Conservation (phyloP, 441 rosid species). For the Croton laevigatus region DNA sequence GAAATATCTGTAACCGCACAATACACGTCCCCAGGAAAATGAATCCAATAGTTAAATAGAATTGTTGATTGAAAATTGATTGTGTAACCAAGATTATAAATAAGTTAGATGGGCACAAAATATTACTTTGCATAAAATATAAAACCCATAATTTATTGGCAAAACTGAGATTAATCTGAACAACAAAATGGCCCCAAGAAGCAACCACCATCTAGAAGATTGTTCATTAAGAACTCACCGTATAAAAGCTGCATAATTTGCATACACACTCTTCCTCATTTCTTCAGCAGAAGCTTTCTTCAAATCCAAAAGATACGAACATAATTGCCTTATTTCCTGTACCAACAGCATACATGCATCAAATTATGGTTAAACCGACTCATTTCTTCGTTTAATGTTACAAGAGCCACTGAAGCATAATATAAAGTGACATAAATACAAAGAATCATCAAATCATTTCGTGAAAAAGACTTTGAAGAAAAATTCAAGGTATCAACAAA, state of each 20-base stretch:
- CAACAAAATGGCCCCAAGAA: not conserved
- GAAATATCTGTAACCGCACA: too few relatives aligned
- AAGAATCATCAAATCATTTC: not conserved
- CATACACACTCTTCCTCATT: slow-evolving; percentile 98
- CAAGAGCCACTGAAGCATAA: too few relatives aligned
- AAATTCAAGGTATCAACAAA: too few relatives aligned
- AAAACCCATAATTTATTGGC: not conserved
- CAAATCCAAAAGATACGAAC: slow-evolving; percentile 81
- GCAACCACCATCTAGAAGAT: not conserved
- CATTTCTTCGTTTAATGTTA: not conserved
- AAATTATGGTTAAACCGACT: not conserved
- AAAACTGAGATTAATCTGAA: not conserved
- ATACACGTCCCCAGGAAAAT: too few relatives aligned
- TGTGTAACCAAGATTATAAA: not conserved
- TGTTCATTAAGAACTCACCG: slow-evolving; percentile 40
- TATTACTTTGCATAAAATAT: not conserved
- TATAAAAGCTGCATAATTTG: slow-evolving; percentile 93
- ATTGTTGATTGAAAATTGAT: too few relatives aligned
- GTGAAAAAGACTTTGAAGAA: not conserved
- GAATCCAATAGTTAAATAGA: too few relatives aligned
- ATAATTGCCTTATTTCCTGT: slow-evolving; percentile 82
- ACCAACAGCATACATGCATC: not conserved
- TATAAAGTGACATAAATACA: not conserved
- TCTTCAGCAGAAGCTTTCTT: slow-evolving; percentile 98
- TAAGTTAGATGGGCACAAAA: not conserved